phyloP scores from a whole-genome alignment of 495 filamentous ascomycete genomes.

The Aspergillus avenaceus region DNA sequence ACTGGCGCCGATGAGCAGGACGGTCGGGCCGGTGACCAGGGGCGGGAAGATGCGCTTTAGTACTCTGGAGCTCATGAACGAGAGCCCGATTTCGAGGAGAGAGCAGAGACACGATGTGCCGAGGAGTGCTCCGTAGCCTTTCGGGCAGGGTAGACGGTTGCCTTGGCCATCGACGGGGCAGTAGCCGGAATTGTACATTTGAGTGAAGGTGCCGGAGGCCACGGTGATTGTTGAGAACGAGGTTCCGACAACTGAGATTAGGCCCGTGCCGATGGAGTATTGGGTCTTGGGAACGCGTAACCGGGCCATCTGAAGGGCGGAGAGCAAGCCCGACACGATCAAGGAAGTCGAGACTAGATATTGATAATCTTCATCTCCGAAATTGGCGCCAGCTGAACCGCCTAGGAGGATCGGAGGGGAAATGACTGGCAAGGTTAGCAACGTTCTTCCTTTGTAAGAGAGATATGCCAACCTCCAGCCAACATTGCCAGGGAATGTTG shows the following conservation, averaged over 20 bases:
- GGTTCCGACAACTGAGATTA: constrained; percentile 79
- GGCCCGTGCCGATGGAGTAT: constrained; percentile 82
- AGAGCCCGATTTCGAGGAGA: constrained; percentile 40
- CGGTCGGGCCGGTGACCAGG: constrained; percentile 81
- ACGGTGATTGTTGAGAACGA: constrained; percentile 87
- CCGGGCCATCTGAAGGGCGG: constrained; percentile 77
- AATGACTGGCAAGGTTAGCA: constrained; percentile 45
- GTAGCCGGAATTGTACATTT: constrained; percentile 82
- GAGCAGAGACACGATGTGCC: constrained; percentile 63
- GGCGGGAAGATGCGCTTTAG: constrained; percentile 82
- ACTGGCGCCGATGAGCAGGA: constrained; percentile 70
- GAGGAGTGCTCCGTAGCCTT: constrained; percentile 80
- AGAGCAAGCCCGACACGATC: constrained; percentile 80
- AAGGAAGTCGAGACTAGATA: constrained; percentile 89
- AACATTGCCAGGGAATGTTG: constrained; percentile 69
- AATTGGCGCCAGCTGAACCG: constrained; percentile 60
- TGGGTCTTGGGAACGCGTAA: constrained; percentile 76
- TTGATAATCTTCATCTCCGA: constrained; percentile 55
- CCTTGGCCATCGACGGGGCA: constrained; percentile 65
- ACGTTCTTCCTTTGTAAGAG: neutral
- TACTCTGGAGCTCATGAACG: constrained; percentile 56
- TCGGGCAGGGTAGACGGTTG: constrained; percentile 69
- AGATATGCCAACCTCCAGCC: constrained; percentile 44
- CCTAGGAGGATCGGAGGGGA: constrained; percentile 77
- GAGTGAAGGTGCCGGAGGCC: constrained; percentile 67